phyloP scores from a whole-genome alignment of 441 rosid genomes.

The Adansonia gregorii region DNA sequence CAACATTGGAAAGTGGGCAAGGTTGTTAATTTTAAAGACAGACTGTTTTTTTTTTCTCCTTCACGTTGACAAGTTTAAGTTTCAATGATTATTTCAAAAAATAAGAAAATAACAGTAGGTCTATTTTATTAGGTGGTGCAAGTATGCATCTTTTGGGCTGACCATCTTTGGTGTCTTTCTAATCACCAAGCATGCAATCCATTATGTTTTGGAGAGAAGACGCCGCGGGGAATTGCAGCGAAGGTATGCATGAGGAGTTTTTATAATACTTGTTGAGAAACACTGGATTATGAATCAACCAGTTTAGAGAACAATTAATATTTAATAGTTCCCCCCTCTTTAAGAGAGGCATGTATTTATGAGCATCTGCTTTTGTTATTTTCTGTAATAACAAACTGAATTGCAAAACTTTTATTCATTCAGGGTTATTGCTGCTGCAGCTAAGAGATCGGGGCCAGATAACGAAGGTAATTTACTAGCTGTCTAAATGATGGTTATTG shows the following conservation, averaged over 20 bases:
- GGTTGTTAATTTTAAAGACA: constrained; percentile 44
- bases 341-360: not conserved
- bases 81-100: constrained; percentile 18
- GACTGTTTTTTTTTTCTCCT: not conserved
- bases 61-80: not conserved
- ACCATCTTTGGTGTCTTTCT: constrained; percentile 53
- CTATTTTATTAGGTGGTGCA: constrained; percentile 70
- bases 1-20: constrained; percentile 93
- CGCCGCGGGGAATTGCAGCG: constrained; percentile 52
- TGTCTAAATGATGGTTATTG: constrained; percentile 13
- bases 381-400: constrained; percentile 23
- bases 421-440: constrained; percentile 92
- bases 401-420: constrained; percentile 27
- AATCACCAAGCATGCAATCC: constrained; percentile 50
- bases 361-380: constrained; percentile 3
- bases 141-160: constrained; percentile 73
- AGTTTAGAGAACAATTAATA: not conserved
- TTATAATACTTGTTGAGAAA: constrained; percentile 19
- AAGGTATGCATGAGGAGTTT: constrained; percentile 40
- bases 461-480: constrained; percentile 51
- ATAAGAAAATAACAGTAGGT: constrained; percentile 26
- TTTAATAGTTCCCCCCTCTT: not conserved
- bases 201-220: constrained; percentile 55
- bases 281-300: not conserved
- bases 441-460: constrained; percentile 63